Base-by-base conservation (phyloP, 2,329 filamentous ascomycete species). In the Xylogone sp. region DNA sequence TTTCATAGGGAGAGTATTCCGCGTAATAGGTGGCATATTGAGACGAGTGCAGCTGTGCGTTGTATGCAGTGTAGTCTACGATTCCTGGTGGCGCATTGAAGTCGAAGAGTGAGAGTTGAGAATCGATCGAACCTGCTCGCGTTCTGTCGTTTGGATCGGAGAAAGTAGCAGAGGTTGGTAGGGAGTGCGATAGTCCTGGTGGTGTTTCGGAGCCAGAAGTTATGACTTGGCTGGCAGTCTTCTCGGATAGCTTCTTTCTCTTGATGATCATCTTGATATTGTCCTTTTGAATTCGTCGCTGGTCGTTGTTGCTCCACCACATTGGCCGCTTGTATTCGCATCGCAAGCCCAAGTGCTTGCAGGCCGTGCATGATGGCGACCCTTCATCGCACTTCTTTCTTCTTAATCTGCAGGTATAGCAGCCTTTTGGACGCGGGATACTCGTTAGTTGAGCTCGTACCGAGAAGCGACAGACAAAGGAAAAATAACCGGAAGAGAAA, bases 231-330 rank as follows among this genome's bases (percentile, higher is more conserved):
- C 55, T 56, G 49, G 76, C 77, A 57, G 78, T 75, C 82, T 96
- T 96, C 73, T 97, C 93, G 21, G 86, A 85, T 60, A 95, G 79
- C 81, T 97, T 97, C 68, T 94, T 97, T 68, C 87, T 84, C 83
- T 96, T 97, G 78, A 99, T 97, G 71, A 93, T 90, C 71, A 88
- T 87, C 80, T 99, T 99, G 79, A 99, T 96, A 61, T 86, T 76
- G 68, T 97, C 94, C 75, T 97, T 99, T 69, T 97, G 90, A 51
- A 85, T 75, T 62, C 87, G 83, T 61, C 94, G 81, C 65, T 88
- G 84, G 57, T 96, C 91, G 65, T 88, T 88, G 77, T 94, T 97
- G 73, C 87, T 88, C 94, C 94, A 99, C 94, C 94, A 99, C 73
- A 89, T 83, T 34, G 94, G 94, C 66, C 92, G 79, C 79, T 96